These are phyloP conservation scores for Gillenia trifoliata DNA, from an alignment of 306 rosid genomes.

Conservation along the genomic window DNA sequence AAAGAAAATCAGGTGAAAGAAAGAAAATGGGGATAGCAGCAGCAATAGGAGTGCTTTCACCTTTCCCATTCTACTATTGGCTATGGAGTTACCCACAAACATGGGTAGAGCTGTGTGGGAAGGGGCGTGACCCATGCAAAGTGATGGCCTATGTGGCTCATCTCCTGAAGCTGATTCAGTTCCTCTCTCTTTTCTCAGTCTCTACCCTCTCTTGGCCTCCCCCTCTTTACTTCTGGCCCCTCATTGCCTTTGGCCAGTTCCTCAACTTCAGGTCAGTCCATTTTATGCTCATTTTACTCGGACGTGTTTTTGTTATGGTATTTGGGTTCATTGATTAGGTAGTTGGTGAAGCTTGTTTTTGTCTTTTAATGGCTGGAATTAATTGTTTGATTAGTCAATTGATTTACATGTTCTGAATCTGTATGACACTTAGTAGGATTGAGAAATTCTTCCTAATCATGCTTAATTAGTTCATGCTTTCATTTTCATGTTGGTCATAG, in stretches of 20 bases:
- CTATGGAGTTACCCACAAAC: constrained; percentile 68
- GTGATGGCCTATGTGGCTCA: constrained; percentile 61
- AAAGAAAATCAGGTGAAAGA: constrained; percentile 3
- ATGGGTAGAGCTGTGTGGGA: constrained; percentile 80
- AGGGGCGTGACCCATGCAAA: constrained; percentile 61
- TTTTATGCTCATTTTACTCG: not conserved
- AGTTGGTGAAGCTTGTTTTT: not conserved
- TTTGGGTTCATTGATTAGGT: not conserved
- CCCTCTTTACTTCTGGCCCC: constrained; percentile 80
- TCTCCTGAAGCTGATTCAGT: constrained; percentile 66
- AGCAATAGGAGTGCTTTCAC: constrained; percentile 46
- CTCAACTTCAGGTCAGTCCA: constrained; percentile 64
- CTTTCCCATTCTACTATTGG: constrained; percentile 70
- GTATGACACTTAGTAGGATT: not conserved
- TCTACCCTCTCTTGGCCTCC: constrained; percentile 72
- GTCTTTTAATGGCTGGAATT: not conserved
- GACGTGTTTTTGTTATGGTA: not conserved
- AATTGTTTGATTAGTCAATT: not conserved
- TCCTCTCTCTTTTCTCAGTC: constrained; percentile 57
- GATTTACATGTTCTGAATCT: not conserved
- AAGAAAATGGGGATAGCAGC: constrained; percentile 45
- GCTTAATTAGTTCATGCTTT: not conserved
- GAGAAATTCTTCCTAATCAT: not conserved
- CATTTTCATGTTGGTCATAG: not conserved
- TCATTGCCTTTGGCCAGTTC: constrained; percentile 74